Percentiles rank a stretch among this genome's conserved stretches.
phyloP scores from a whole-genome alignment of 768 basidiomycete genomes.

The Crepidotus variabilis region DNA sequence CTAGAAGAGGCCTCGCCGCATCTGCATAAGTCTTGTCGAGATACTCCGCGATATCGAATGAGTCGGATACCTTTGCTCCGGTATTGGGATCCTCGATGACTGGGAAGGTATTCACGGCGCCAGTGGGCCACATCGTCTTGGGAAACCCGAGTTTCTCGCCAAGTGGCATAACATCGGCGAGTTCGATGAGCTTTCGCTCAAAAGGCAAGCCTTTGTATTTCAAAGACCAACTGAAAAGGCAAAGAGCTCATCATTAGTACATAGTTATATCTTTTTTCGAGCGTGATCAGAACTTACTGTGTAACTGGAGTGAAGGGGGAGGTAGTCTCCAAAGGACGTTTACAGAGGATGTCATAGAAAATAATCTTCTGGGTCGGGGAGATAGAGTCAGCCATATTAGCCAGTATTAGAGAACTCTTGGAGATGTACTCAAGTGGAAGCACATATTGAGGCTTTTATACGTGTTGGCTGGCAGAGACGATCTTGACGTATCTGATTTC shows the following conservation, averaged over 20 bases:
- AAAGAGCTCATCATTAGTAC: background rate
- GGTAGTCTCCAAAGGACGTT: background rate
- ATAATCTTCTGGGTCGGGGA: background rate
- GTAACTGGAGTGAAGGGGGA: background rate
- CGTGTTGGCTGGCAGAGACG: too few species aligned
- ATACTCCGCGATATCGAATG: conserved; percentile 40
- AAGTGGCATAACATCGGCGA: background rate
- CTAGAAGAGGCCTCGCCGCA: conserved; percentile 20
- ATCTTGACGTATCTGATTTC: too few species aligned
- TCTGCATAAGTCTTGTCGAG: conserved; percentile 45
- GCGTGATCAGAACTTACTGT: background rate
- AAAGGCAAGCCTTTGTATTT: background rate
- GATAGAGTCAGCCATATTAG: background rate
- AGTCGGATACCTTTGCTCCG: conserved; percentile 33
- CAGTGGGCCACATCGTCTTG: background rate
- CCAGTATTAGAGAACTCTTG: background rate
- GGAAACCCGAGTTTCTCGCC: background rate
- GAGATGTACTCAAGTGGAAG: background rate
- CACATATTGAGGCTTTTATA: background rate
- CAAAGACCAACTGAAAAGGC: background rate
- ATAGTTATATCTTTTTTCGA: too few species aligned
- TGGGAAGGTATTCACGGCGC: conserved; percentile 24
- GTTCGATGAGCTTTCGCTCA: background rate
- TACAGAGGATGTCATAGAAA: background rate
- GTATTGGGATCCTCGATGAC: conserved; percentile 44